phyloP scores from a whole-genome alignment of 805 yeast genomes.

The Torulaspora indica region DNA sequence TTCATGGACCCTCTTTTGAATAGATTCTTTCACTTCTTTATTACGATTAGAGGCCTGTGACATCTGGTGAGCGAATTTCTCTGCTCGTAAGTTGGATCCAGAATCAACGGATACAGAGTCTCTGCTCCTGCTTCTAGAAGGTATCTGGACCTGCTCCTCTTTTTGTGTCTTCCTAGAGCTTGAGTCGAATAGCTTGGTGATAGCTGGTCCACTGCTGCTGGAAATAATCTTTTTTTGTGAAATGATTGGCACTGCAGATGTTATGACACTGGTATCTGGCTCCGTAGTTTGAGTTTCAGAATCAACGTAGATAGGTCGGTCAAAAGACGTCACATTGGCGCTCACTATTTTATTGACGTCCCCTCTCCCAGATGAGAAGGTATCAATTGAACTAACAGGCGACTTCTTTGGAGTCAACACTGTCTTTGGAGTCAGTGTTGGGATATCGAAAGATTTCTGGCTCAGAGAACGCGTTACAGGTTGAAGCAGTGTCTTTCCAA shows the following conservation, averaged over 20 bases:
- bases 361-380: slow-evolving; percentile 11
- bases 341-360: slow-evolving; percentile 11
- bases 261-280: neutral
- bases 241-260: neutral
- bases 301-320: slow-evolving; percentile 16
- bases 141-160: neutral
- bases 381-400: neutral
- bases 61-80: neutral
- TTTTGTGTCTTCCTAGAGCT: neutral
- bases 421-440: neutral
- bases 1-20: slow-evolving; percentile 53
- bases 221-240: neutral
- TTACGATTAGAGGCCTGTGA: neutral
- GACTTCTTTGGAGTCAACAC: neutral
- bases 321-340: slow-evolving; percentile 9
- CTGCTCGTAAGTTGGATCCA: neutral
- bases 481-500: neutral
- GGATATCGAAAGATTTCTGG: neutral
- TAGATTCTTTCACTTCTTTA: slow-evolving; percentile 34
- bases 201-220: neutral
- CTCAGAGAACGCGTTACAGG: neutral
- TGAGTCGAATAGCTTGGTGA: neutral
- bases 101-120: neutral
- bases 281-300: slow-evolving; percentile 22
- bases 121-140: neutral